Conservation (phyloP, 2,329 filamentous ascomycete species). For the Diatrype stigma region DNA sequence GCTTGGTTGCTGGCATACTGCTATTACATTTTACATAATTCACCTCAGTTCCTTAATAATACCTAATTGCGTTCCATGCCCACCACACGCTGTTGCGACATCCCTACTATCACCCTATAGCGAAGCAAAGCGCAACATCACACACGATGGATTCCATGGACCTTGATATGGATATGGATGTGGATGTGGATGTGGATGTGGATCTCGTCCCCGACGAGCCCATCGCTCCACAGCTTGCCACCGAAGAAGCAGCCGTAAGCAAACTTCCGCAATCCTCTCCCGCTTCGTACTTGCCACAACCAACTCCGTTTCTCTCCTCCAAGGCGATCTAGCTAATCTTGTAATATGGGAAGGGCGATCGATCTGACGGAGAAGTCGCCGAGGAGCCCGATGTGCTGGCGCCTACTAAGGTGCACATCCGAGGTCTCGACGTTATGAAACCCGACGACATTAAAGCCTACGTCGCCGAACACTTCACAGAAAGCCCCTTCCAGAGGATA, state of each 20-base stretch:
- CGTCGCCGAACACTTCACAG: conserved; percentile 61
- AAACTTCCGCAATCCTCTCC: too few species aligned
- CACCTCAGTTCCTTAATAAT: too few species aligned
- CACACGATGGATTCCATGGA: conserved; percentile 53
- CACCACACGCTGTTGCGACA: too few species aligned
- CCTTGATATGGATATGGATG: conserved; percentile 68
- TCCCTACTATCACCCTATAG: not conserved
- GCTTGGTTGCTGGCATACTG: too few species aligned
- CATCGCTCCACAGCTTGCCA: conserved; percentile 25
- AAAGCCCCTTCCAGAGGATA: conserved; percentile 54
- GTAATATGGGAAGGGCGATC: conserved; percentile 24
- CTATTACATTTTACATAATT: too few species aligned
- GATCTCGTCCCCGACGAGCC: conserved; percentile 43
- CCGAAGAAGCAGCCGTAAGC: conserved; percentile 27
- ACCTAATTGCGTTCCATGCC: too few species aligned
- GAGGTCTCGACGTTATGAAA: conserved; percentile 76
- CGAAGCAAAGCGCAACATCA: conserved; percentile 2
- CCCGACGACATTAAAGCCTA: conserved; percentile 77
- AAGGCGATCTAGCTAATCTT: conserved; percentile 1
- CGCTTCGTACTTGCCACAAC: not conserved
- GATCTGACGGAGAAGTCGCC: conserved; percentile 36
- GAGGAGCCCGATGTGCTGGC: conserved; percentile 30
- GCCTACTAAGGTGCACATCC: conserved; percentile 73
- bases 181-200: conserved; percentile 52
- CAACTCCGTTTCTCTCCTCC: too few species aligned